phyloP scores from a whole-genome alignment of 345 rosid genomes.

The Eucalyptus grandis region DNA sequence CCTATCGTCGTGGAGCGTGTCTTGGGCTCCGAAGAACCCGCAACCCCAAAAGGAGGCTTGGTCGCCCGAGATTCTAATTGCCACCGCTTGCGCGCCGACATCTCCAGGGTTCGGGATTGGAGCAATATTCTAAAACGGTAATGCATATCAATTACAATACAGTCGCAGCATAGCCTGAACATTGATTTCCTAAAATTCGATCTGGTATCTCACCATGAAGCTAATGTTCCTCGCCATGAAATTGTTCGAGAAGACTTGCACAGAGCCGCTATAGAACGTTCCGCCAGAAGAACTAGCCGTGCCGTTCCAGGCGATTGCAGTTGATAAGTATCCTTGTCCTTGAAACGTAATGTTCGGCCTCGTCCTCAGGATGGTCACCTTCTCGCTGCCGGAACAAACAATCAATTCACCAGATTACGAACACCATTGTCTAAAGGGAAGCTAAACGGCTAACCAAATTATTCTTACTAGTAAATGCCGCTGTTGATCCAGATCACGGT shows the following conservation, averaged over 20 bases:
- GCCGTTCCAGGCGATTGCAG: conserved; percentile 86
- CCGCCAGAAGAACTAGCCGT: conserved; percentile 71
- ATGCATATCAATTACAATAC: background rate
- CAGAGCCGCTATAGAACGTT: conserved; percentile 69
- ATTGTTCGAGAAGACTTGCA: conserved; percentile 68
- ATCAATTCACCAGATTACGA: background rate
- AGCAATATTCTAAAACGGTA: conserved; percentile 37
- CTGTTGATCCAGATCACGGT: conserved; percentile 72
- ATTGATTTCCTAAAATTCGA: background rate
- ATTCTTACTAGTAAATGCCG: conserved; percentile 60
- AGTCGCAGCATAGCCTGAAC: background rate
- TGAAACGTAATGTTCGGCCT: conserved; percentile 80
- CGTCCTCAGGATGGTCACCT: conserved; percentile 42
- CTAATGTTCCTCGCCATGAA: conserved; percentile 78
- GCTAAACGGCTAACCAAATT: background rate
- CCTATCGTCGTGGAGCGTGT: conserved; percentile 81
- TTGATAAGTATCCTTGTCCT: conserved; percentile 76
- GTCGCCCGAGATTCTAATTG: conserved; percentile 67
- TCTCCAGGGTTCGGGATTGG: conserved; percentile 55
- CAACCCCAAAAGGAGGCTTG: conserved; percentile 68
- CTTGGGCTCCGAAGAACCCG: conserved; percentile 96
- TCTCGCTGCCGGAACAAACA: conserved; percentile 35
- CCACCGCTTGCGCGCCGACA: conserved; percentile 78
- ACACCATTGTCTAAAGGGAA: background rate
- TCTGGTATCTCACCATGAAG: conserved; percentile 51